Conservation (phyloP, 129 eudicot genomes). For the Artemisia argyi region DNA sequence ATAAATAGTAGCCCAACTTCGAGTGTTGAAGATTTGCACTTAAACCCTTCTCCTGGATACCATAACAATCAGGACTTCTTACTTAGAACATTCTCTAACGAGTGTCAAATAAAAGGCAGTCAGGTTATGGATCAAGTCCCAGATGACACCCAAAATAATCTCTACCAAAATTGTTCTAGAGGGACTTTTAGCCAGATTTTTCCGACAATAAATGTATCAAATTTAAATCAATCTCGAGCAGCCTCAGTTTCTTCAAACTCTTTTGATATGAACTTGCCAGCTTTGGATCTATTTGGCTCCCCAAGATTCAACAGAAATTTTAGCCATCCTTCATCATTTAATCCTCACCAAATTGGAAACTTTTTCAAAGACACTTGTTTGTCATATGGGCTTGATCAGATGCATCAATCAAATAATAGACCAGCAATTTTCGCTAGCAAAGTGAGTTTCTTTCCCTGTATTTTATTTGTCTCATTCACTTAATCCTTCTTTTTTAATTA, state of each 20-base stretch:
- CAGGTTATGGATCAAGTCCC: slow-evolving; percentile 38
- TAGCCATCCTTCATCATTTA: slow-evolving; percentile 32
- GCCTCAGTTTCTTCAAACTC: slow-evolving; percentile 34
- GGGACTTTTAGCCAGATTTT: slow-evolving; percentile 62
- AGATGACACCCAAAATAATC: slow-evolving; percentile 26
- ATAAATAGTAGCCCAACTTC: slow-evolving; percentile 51
- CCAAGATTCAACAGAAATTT: slow-evolving; percentile 51
- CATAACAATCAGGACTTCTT: slow-evolving; percentile 45
- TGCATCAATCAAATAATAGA: slow-evolving; percentile 48
- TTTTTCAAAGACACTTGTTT: slow-evolving; percentile 45
- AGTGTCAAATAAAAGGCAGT: slow-evolving; percentile 41
- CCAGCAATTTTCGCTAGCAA: slow-evolving; percentile 46
- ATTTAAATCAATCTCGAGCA: slow-evolving; percentile 34
- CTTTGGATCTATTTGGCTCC: slow-evolving; percentile 67
- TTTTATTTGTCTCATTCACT: slow-evolving; percentile 24
- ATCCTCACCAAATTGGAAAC: slow-evolving; percentile 42
- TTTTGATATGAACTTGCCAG: slow-evolving; percentile 73
- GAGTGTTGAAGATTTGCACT: slow-evolving; percentile 42
- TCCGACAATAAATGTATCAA: slow-evolving; percentile 67
- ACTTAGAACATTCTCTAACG: slow-evolving; percentile 52
- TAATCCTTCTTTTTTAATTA: not conserved
- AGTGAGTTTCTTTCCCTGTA: slow-evolving; percentile 39
- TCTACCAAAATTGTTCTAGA: slow-evolving; percentile 29
- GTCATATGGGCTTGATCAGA: slow-evolving; percentile 55
- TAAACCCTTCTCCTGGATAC: slow-evolving; percentile 22